Base-by-base conservation (phyloP, 169 alveolate genomes). In the Eimeria praecox region DNA sequence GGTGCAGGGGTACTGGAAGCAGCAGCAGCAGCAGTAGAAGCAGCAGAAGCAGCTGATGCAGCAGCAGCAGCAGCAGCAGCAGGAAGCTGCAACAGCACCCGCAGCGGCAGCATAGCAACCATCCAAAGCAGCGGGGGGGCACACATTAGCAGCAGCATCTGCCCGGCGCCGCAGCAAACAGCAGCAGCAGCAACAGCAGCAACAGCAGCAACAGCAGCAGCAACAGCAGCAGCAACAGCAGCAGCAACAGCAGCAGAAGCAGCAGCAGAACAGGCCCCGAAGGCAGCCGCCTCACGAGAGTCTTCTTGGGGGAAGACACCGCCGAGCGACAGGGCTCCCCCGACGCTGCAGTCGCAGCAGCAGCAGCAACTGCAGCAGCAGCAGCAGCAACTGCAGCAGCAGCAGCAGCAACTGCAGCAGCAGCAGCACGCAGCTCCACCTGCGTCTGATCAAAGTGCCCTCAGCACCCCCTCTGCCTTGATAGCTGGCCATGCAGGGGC, bases 1-100 rank as follows among this genome's bases (percentile, higher is more conserved):
- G 56, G 87, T 10, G 59, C 33, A 4, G 87, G 62, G 46, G 52
- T 77, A 42, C 87, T 77, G 30, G 87, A 35, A 59, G 52, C 87
- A 42, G 87, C 87, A 77, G 87, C 52, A 77, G 87, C 80, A 69
- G 80, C 80, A 69, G 80, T 33, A 40, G 86, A 42, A 22, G 86
- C 33, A 24, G 69, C 69, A 16, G 90, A 38, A 77, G 87, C 71
- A 46, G 90, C 69, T 3, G 90, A 22, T 5, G 30, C 69, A n/a
- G 90, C 71, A 80, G 90, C 90, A 80, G 71, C 90, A 46, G 90
- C 44, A 42, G 90, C 90, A 49, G 90, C 90, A 80, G 69, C 49
- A 22, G 54, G 42, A 69, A 49, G 56, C 88, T 62, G 62, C 56
- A 38, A 24, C 88, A 78, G 90, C 90, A 49, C 71, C 71, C 69